These are phyloP conservation scores for Paulownia fortunei DNA, from an alignment of 257 asterid genomes.

Conservation along the genomic window DNA sequence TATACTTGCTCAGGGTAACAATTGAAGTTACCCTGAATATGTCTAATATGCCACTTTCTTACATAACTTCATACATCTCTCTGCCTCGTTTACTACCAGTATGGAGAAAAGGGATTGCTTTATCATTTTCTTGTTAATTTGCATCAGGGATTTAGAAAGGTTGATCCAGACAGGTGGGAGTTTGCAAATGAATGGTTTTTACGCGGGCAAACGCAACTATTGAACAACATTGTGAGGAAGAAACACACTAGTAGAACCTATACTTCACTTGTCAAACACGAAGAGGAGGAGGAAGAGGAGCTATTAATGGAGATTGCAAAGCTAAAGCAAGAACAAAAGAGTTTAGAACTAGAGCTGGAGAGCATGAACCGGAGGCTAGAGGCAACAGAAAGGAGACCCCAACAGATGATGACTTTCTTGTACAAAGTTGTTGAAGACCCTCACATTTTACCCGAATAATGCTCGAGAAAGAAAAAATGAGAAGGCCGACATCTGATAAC, in stretches of 20 bases:
- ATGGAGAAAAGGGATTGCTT: neutral
- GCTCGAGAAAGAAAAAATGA: constrained; percentile 53
- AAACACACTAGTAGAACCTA: constrained; percentile 40
- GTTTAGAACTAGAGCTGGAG: constrained; percentile 60
- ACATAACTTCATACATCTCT: neutral
- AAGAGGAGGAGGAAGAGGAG: constrained; percentile 35
- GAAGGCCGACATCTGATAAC: constrained; percentile 10
- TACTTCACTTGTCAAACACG: constrained; percentile 1
- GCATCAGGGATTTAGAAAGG: constrained; percentile 79
- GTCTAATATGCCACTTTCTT: neutral
- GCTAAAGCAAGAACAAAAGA: constrained; percentile 69
- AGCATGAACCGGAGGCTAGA: constrained; percentile 79
- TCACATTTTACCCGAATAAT: constrained; percentile 59
- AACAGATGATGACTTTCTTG: constrained; percentile 84
- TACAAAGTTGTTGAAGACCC: constrained; percentile 79
- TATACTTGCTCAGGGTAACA: neutral
- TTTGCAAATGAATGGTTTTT: constrained; percentile 95
- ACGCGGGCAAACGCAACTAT: constrained; percentile 71
- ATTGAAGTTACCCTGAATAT: neutral
- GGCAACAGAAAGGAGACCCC: constrained; percentile 92
- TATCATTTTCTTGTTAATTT: constrained; percentile 14
- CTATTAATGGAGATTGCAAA: constrained; percentile 42
- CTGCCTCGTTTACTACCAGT: too few species aligned
- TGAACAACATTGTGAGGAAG: constrained; percentile 66
- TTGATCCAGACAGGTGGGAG: constrained; percentile 91